phyloP scores from a whole-genome alignment of 306 rosid genomes.

The Psophocarpus tetragonolobus region DNA sequence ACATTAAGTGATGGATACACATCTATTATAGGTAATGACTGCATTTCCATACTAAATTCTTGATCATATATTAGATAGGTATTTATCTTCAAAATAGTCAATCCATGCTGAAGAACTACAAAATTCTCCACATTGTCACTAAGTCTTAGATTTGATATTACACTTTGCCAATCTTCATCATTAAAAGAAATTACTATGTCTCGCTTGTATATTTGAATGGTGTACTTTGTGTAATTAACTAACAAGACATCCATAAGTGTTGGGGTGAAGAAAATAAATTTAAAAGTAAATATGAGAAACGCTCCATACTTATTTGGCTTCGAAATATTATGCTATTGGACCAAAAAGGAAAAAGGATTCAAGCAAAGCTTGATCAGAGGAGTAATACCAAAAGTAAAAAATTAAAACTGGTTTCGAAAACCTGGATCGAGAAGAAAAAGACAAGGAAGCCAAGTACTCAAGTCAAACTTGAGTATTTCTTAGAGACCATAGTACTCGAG shows the following conservation, averaged over 20 bases:
- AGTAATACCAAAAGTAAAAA: too few relatives aligned
- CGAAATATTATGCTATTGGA: too few relatives aligned
- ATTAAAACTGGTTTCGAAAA: too few relatives aligned
- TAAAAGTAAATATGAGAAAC: too few relatives aligned
- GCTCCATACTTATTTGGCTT: too few relatives aligned
- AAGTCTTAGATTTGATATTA: background rate
- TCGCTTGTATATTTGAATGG: conserved; percentile 3
- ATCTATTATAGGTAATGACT: background rate
- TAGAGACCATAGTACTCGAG: too few relatives aligned
- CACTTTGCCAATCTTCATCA: background rate
- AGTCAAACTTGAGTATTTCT: too few relatives aligned
- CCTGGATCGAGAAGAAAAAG: too few relatives aligned
- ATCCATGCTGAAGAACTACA: background rate
- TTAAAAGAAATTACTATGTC: background rate
- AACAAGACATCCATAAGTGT: background rate
- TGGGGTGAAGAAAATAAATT: too few relatives aligned
- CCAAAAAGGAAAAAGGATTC: too few relatives aligned
- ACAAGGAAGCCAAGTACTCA: too few relatives aligned
- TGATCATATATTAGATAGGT: background rate
- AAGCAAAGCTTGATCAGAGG: too few relatives aligned
- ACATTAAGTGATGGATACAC: background rate
- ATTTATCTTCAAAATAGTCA: background rate
- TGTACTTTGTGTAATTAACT: background rate
- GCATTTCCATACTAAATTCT: background rate
- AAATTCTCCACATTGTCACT: background rate